Evolutionary conservation across 2,329 filamentous ascomycete species (phyloP).

Genomic region (Talaromyces verruculosus): DNA sequence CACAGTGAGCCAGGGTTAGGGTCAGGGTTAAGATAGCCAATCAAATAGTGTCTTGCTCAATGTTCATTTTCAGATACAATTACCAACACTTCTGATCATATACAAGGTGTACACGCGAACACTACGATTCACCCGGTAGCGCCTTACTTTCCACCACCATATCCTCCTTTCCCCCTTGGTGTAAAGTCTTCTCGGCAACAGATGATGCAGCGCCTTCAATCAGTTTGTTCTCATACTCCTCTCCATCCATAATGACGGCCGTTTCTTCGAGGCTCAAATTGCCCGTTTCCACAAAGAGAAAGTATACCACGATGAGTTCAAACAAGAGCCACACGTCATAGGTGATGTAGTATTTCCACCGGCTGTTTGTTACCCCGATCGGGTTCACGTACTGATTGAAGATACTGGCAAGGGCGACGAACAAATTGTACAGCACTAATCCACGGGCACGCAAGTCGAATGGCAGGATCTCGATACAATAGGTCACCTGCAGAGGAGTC

Average conservation of each 20-base stretch:
- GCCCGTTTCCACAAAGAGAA: slow-evolving; percentile 36
- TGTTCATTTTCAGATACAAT: too few species aligned
- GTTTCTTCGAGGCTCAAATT: slow-evolving; percentile 35
- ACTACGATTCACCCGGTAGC: background rate
- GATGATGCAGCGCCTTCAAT: background rate
- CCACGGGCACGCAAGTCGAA: slow-evolving; percentile 41
- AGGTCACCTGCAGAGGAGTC: slow-evolving; percentile 30
- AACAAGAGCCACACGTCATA: slow-evolving; percentile 25
- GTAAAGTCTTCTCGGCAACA: background rate
- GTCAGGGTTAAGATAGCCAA: too few species aligned
- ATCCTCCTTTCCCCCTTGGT: background rate
- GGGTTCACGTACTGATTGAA: slow-evolving; percentile 19
- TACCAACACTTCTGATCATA: background rate
- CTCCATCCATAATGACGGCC: slow-evolving; percentile 22
- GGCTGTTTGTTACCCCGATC: background rate
- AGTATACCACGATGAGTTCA: slow-evolving; percentile 31
- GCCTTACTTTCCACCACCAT: background rate
- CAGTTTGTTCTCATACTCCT: slow-evolving; percentile 14
- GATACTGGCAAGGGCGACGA: background rate
- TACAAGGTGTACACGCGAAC: background rate
- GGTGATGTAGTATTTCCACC: slow-evolving; percentile 7
- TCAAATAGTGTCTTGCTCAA: too few species aligned
- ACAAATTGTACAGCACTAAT: slow-evolving; percentile 21
- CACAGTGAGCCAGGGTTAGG: too few species aligned
- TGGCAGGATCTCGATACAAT: slow-evolving; percentile 35